Evolutionary conservation across 495 filamentous ascomycete species (phyloP), one percentile per base, ranked within the genome.

Genomic region (Daldinia grandis): DNA sequence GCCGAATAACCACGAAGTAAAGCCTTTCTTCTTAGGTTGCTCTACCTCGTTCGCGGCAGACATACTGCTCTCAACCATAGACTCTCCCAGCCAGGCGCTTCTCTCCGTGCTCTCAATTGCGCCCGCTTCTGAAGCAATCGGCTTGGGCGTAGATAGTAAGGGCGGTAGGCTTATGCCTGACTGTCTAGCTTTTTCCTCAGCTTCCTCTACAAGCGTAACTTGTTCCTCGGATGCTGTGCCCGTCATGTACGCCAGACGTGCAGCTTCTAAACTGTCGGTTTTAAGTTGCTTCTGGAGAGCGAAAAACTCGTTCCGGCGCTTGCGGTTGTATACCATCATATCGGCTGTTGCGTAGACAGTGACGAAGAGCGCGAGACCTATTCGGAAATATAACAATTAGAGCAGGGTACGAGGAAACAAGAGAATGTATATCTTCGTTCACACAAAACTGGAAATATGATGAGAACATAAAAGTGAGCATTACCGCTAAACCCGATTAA

Each of bases 261-360:
- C 90, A 54, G 80, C 79, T 55, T 82, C 82, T 12, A 87, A 78
- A 44, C 76, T 79, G 66, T 81, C 79, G 27, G 84, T 79, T 53
- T 88, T 85, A 40, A 91, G 74, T 35, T 81, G 82, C 74, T 84
- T 84, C 71, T 91, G 84, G 73, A 90, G 82, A 55, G 85, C 84
- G 76, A 88, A 86, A 78, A 90, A 94, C 62, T 92, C 88, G 64
- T 81, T 81, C 57, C 85, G 84, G 61, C 85, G 84, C 78, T 84
- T 84, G 59, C 92, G 90, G 83, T 97, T 98, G 82, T 95, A 92
- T 47, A 92, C 78, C 30, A 95, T 87, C 88, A 99, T 92, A 79
- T 97, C 94, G 75, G 86, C 86, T 58, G 94, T 85, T 6, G 95
- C 91, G 82, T 93, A 95, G 62, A 89, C 84, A 21, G 92, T 93